phyloP scores from a whole-genome alignment of 2,329 filamentous ascomycete species.

The Eurotiales sp. region DNA sequence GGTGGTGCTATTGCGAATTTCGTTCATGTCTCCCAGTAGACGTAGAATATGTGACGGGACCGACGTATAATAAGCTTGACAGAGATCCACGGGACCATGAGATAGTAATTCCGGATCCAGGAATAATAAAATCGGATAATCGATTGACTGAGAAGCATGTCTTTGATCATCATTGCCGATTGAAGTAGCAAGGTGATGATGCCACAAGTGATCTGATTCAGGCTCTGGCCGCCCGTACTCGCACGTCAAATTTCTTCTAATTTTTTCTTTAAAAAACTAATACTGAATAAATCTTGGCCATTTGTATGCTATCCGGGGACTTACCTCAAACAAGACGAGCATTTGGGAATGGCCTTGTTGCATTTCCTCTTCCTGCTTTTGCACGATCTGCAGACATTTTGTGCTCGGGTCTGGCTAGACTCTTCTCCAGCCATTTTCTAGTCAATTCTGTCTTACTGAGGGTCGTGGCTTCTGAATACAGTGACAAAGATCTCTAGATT shows the following conservation, averaged over 20 bases:
- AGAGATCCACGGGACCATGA: neutral
- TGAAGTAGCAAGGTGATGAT: neutral
- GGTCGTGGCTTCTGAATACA: neutral
- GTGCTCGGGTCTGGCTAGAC: neutral
- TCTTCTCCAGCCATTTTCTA: neutral
- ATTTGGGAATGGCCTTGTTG: constrained; percentile 17
- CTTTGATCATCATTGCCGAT: neutral
- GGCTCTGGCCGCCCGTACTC: constrained; percentile 1
- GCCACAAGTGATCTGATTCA: neutral
- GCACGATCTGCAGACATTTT: constrained; percentile 7
- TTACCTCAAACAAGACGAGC: constrained; percentile 10
- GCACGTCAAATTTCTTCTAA: constrained; percentile 1
- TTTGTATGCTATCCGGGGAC: no score
- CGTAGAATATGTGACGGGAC: constrained; percentile 1
- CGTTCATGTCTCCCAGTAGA: constrained; percentile 4
- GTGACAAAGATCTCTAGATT: no score
- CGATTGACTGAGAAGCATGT: neutral
- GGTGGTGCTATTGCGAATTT: constrained; percentile 13
- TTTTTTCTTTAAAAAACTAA: neutral
- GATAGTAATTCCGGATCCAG: neutral
- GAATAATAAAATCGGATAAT: constrained; percentile 4
- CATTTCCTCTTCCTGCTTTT: constrained; percentile 16
- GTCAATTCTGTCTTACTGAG: neutral
- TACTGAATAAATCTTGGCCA: no score
- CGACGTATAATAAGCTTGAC: neutral